Base-by-base conservation (phyloP, 192 early-diverging fungal genomes). In the Lunasporangiospora selenospora region DNA sequence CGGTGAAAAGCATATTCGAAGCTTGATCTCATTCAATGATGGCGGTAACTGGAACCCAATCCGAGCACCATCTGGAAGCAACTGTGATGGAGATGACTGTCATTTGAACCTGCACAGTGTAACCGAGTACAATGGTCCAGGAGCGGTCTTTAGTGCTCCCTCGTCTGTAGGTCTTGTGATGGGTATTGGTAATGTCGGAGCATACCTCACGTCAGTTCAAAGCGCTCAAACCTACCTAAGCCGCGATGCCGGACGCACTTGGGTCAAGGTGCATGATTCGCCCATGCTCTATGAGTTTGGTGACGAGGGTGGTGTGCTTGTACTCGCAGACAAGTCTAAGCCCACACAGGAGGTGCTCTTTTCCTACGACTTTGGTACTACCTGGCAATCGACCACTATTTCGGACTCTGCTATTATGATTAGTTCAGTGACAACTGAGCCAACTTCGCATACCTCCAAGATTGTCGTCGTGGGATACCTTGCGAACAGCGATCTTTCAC, bases 171-270 rank as follows among this genome's bases (percentile, higher is more conserved):
- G 96, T 16, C 75, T 93, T 8, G 82, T 96, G 58, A 81, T 97
- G 75, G 96, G 90, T n/a, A 87, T 97, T 5, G 97, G 97, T 16
- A 93, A 93, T 62, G 89, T 96, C 2, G 95, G 95, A 21, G 34
- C 55, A 0, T 76, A 76, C 12, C 65, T 99, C 24, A 60, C 65
- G 7, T 73, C 85, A 21, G 85, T 89, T 54, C 81, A 70, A 0
- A 63, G 88, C 21, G 76, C 89, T 29, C 78, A 90, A 53, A 94
- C 91, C 0, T 99, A 83, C 66, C 19, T 97, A 32, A 91, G 89
- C 43, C 82, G 88, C 32, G 94, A 99, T 54, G 97, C 86, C 15
- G 97, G 97, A 16, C 82, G 82, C 16, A 87, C 80, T 5, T 99
- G 97, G 97, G 54, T 43, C 3, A 86, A 92, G 61, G 80, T 95